Evolutionary conservation across 495 filamentous ascomycete genomes (phyloP), one percentile per base, ranked within the genome.

Genomic region (Tuber indicum): DNA sequence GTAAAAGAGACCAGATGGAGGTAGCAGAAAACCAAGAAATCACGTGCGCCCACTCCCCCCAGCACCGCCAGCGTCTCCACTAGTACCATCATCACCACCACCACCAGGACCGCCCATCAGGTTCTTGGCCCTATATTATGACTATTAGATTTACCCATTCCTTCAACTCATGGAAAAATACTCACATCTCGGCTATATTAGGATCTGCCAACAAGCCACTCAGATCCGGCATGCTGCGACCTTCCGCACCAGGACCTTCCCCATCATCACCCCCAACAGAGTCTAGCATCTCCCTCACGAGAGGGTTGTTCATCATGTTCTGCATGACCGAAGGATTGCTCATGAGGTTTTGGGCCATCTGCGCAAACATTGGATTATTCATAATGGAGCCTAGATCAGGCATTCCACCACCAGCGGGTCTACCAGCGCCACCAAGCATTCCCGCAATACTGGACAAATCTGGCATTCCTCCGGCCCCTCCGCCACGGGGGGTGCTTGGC

Each of bases 291-390:
- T 95, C 88, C 70, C 92, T 87, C 77, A 98, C 84, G 73, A 89
- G 88, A n/a, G 95, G 95, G 86, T 98, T 97, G 87, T 87, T 94
- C 94, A 98, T 97, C 74, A 98, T 84, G 81, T 93, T 93, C 83
- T 88, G 88, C 87, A 99, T 89, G 88, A 92, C 89, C 9, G 96
- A 91, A 19, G 96, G 96, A 85, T 99, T 98, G 84, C 89, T 92
- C 95, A 98, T 98, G 66, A 99, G 84, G 83, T 93, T 97, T 87
- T 97, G 93, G 41, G 96, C 96, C 93, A 98, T 97, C 86, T 87
- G 91, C 66, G 93, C 87, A 84, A 99, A 94, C 96, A 98, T 98
- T 66, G 96, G 96, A 87, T 99, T 98, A 85, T 85, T 93, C 96
- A 99, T 98, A 83, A 99, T 89, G 74, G 87, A 88, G 75, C 88